Evolutionary conservation across 345 rosid genomes (phyloP), one percentile per base, ranked within the genome.

Genomic region (Brassica juncea): DNA sequence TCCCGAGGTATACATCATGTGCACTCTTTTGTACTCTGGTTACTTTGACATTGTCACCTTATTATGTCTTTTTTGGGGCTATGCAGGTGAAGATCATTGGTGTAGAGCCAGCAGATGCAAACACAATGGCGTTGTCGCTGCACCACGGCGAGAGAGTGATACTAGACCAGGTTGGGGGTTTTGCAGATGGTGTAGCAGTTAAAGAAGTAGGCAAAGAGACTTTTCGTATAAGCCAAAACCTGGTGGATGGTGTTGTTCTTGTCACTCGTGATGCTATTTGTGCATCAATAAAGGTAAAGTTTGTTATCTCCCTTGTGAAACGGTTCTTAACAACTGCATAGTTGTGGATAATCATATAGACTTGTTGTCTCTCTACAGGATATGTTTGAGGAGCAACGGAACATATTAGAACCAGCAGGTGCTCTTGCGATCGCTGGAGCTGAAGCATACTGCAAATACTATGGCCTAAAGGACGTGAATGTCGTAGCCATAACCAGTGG

Each of bases 121-220:
- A 95, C 86, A 93, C 99, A 19, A 93, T 95, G 99, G 99, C 99
- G 2, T 85, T 93, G 81, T 95, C 99, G 6, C 84, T 95, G 52
- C 97, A 95, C 84, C 91, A 89, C 82, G 96, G 93, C 30, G 91
- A 95, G 81, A 90, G 99, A 74, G 93, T 95, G 80, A 83, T 89
- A 63, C 74, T 95, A 86, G 90, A 89, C 83, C 84, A 93, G 76
- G 97, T 93, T 88, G 99, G 99, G 52, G 91, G 97, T 65, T 95
- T 95, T 79, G 99, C 98, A 23, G 99, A 95, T 85, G 99, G 99
- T 78, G 99, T 95, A 32, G 99, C 99, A 73, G 98, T 91, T 81
- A 95, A 93, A 87, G 96, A 86, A 78, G 98, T 95, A 71, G 99
- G 99, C 7, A 92, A 87, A 78, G 98, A 95, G 84, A 91, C 97